phyloP scores from a whole-genome alignment of 2,329 filamentous ascomycete genomes.

The Aspergillus latus region DNA sequence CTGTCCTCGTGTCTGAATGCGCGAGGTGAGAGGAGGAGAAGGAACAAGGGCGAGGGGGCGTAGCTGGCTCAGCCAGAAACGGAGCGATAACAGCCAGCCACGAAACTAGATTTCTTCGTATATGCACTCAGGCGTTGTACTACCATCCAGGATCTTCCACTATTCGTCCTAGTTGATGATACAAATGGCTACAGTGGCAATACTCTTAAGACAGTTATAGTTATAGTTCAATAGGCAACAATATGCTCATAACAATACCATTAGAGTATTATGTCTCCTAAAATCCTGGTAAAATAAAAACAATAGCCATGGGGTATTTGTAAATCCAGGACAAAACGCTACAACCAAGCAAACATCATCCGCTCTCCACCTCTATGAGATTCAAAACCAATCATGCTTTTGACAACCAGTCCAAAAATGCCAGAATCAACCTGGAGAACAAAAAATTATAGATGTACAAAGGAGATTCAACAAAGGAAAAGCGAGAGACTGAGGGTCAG shows the following conservation, averaged over 20 bases:
- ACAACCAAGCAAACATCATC: background rate
- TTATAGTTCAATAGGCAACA: too few relatives aligned
- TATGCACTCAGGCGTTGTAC: background rate
- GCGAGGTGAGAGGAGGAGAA: too few relatives aligned
- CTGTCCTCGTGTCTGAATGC: too few relatives aligned
- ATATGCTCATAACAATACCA: background rate
- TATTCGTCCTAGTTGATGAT: background rate
- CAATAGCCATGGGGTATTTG: conserved; percentile 25
- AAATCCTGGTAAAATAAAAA: background rate
- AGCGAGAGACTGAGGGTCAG: conserved; percentile 20
- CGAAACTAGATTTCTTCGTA: background rate
- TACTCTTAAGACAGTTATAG: too few relatives aligned
- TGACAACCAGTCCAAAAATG: conserved; percentile 1
- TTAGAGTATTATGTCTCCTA: background rate
- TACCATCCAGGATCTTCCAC: background rate
- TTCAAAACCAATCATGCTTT: conserved; percentile 14
- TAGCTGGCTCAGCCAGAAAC: too few relatives aligned
- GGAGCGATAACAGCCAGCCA: background rate
- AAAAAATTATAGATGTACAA: conserved; percentile 23
- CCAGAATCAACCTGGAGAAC: conserved; percentile 4
- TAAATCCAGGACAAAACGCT: conserved; percentile 20
- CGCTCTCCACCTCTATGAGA: conserved; percentile 2
- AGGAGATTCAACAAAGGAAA: conserved; percentile 18
- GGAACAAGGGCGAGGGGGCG: too few relatives aligned
- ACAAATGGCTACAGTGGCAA: too few relatives aligned